Evolutionary conservation across 768 basidiomycete genomes (phyloP).

Genomic region (Lactarius vividus): DNA sequence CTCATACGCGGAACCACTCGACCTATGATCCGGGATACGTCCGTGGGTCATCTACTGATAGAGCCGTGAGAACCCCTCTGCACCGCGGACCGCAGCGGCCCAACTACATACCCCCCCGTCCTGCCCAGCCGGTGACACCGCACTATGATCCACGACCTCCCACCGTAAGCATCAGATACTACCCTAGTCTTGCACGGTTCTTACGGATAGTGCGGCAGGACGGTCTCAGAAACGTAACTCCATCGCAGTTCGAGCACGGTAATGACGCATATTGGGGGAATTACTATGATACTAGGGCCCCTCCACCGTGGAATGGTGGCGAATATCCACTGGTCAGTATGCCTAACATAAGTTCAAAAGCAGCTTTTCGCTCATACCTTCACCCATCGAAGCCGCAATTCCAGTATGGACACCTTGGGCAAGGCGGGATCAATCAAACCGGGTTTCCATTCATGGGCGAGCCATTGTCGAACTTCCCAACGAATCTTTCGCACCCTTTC

Average conservation of each 20-base stretch:
- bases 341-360: neutral
- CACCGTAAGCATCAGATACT: neutral
- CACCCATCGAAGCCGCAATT: neutral
- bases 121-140: neutral
- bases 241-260: too few species aligned
- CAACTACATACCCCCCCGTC: neutral
- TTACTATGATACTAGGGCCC: neutral
- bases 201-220: neutral
- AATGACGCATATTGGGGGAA: neutral
- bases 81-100: neutral
- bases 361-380: neutral
- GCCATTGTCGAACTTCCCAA: neutral
- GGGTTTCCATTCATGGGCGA: neutral
- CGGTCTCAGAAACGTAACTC: neutral
- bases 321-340: conserved; percentile 2
- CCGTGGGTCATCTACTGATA: neutral
- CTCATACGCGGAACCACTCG: neutral
- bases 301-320: neutral
- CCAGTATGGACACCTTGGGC: neutral
- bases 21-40: neutral
- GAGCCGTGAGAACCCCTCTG: neutral
- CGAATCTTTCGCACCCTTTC: neutral
- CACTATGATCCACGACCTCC: neutral
- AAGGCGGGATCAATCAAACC: neutral
- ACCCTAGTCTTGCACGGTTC: neutral